Conservation (phyloP, 2,329 filamentous ascomycete genomes). For the Dendrostoma leiphaemia region DNA sequence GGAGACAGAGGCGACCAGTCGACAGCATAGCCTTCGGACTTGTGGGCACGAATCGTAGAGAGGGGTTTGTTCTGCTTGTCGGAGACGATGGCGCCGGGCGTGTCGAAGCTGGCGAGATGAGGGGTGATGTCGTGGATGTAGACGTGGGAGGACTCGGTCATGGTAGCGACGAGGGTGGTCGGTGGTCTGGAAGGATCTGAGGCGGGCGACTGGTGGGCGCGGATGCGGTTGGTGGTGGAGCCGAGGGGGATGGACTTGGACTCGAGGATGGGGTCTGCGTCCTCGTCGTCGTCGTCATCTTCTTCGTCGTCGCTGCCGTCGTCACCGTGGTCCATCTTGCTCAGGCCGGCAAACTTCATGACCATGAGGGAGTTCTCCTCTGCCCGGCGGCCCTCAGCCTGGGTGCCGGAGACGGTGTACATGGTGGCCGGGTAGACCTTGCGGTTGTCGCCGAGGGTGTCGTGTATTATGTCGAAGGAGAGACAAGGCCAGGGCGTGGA, state of each 20-base stretch:
- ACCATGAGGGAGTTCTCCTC: slow-evolving; percentile 94
- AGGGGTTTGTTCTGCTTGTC: slow-evolving; percentile 85
- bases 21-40: slow-evolving; percentile 90
- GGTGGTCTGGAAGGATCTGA: slow-evolving; percentile 68
- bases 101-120: slow-evolving; percentile 86
- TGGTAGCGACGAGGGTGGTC: slow-evolving; percentile 82
- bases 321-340: slow-evolving; percentile 73
- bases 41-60: slow-evolving; percentile 85
- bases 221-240: slow-evolving; percentile 91
- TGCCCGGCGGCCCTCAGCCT: slow-evolving; percentile 72
- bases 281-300: slow-evolving; percentile 73
- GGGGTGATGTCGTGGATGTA: slow-evolving; percentile 93
- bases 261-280: slow-evolving; percentile 86
- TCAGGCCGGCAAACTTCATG: slow-evolving; percentile 91
- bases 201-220: slow-evolving; percentile 75
- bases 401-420: slow-evolving; percentile 92
- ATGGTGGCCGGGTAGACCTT: slow-evolving; percentile 93
- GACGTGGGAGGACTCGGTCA: slow-evolving; percentile 86
- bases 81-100: slow-evolving; percentile 76
- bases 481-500: slow-evolving; percentile 96
- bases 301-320: slow-evolving; percentile 69
- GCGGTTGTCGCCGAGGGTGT: slow-evolving; percentile 82
- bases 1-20: slow-evolving; percentile 89
- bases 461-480: slow-evolving; percentile 88
- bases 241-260: slow-evolving; percentile 82